Evolutionary conservation across 2,329 filamentous ascomycete species (phyloP).

Genomic region (Teratosphaeria nubilosa): DNA sequence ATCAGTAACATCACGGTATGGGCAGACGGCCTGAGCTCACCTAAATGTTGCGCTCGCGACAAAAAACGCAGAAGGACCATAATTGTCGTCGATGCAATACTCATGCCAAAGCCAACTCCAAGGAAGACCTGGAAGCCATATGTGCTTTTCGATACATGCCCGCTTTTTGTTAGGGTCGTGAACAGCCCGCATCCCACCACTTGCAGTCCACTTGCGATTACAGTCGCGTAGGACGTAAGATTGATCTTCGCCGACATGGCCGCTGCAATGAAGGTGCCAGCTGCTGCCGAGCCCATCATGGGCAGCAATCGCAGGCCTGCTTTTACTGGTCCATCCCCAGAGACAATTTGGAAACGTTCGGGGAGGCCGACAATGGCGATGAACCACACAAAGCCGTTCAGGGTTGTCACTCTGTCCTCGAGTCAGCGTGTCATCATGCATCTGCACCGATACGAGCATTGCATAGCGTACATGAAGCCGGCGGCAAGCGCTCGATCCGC

Average conservation of each 20-base stretch:
- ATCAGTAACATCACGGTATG: not conserved
- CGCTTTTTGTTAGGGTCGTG: constrained; percentile 3
- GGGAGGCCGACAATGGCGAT: constrained; percentile 14
- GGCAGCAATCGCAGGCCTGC: constrained; percentile 15
- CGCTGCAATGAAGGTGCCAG: constrained; percentile 9
- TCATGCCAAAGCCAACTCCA: constrained; percentile 13
- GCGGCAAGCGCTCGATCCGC: constrained; percentile 40
- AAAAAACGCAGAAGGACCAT: constrained; percentile 4
- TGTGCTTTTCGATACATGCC: not conserved
- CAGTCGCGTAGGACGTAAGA: constrained; percentile 5
- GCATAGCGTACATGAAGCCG: constrained; percentile 19
- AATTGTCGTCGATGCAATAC: constrained; percentile 5
- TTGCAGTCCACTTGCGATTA: constrained; percentile 6
- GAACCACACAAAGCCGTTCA: constrained; percentile 14
- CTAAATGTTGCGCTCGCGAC: constrained; percentile 2
- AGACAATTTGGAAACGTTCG: constrained; percentile 14
- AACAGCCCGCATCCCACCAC: constrained; percentile 11
- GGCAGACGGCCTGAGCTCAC: not conserved
- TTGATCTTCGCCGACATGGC: constrained; percentile 5
- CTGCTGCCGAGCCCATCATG: constrained; percentile 8
- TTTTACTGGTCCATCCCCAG: constrained; percentile 9
- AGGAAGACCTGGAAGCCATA: constrained; percentile 14
- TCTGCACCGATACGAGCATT: no score
- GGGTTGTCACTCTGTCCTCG: constrained; percentile 5
- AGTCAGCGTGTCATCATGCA: not conserved